Evolutionary conservation across 106 monocot genomes (phyloP), one percentile per base, ranked within the genome.

Genomic region (Gastrodia elata): DNA sequence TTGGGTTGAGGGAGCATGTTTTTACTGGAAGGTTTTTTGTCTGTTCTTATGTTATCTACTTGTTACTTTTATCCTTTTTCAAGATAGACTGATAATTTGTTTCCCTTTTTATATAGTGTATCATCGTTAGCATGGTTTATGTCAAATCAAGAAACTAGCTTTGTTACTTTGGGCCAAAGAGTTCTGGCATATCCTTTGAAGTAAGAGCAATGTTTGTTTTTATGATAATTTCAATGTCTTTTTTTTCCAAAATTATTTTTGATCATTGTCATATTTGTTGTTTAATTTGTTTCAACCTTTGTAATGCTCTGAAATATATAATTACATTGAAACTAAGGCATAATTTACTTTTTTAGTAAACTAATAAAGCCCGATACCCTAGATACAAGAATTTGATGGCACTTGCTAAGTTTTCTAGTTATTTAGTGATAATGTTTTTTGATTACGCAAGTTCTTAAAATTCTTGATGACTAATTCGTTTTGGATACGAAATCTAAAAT

Each of bases 61-160:
- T 65, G 7, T 15, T 70, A 76, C 32, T 59, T 26, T 1, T 44
- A 48, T 71, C 43, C 32, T 44, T 30, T 48, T 61, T 46, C 38
- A 18, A 38, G 35, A 24, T 52, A n/a, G 0, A 4, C 13, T 32
- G 30, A 61, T 27, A 13, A 24, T 78, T 2, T 39, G 14, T 30
- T 71, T 71, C 36, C 40, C 56, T 32, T 64, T 6, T 37, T 74
- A 39, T 65, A 26, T 68, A 96, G 96, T 88, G 92, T 96, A 13
- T 96, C 96, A 36, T 96, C 96, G 15, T 71, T 96, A 44, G 96
- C 96, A 20, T 85, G 78, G 83, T 96, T 96, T 71, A 96, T 96
- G 96, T 92, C 96, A 71, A 96, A 96, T 74, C 96, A 96, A 75
- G 96, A 96, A 73, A 92, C 96, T 26, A 96, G 96, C 75, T 96